Conservation (phyloP, 2,329 filamentous ascomycete genomes). For the Eurotiales sp. region DNA sequence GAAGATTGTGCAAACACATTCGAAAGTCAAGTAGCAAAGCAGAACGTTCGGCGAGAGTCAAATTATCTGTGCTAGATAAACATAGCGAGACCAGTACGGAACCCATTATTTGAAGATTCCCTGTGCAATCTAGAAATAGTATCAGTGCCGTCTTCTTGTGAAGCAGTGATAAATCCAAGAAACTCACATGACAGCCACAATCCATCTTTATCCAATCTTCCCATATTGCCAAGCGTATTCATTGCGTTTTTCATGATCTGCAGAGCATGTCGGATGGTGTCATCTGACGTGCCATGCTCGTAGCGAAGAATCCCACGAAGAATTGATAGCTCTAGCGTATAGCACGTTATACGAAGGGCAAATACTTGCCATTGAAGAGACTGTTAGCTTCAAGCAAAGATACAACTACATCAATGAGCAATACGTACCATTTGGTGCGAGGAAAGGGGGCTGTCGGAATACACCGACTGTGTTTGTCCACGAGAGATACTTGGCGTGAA, state of each 20-base stretch:
- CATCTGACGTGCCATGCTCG: background rate
- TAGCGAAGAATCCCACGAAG: background rate
- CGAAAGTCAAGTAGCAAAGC: background rate
- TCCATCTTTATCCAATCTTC: background rate
- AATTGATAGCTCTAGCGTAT: background rate
- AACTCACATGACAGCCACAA: background rate
- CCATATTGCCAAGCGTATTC: background rate
- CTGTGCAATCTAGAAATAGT: background rate
- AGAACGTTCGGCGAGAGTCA: background rate
- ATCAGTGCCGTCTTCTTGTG: background rate
- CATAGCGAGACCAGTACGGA: background rate
- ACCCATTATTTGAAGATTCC: background rate
- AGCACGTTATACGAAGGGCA: background rate
- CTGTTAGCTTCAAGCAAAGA: background rate
- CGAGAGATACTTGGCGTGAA: background rate
- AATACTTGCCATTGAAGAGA: background rate
- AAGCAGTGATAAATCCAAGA: background rate
- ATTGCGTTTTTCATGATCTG: background rate
- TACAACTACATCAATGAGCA: too few relatives aligned
- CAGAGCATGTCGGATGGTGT: background rate
- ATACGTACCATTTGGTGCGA: background rate
- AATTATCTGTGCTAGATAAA: background rate
- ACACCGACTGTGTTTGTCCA: background rate
- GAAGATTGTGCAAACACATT: background rate
- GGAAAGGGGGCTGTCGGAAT: background rate